phyloP scores from a whole-genome alignment of 2,329 filamentous ascomycete genomes.

The Lecanicillium sp. region DNA sequence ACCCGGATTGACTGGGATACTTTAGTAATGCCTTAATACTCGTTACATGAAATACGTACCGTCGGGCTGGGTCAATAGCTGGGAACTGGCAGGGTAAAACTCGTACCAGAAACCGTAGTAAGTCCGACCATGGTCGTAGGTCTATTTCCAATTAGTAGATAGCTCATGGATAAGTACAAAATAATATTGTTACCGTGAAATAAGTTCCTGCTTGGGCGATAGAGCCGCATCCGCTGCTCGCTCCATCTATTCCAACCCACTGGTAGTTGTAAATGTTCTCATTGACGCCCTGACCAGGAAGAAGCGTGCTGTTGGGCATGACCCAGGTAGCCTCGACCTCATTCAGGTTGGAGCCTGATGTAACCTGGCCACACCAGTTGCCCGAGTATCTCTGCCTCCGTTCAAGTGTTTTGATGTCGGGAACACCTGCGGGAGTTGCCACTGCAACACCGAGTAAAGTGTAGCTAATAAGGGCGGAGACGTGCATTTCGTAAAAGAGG shows the following conservation, averaged over 20 bases:
- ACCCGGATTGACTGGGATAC: background rate
- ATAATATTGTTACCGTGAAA: background rate
- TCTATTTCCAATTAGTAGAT: no score
- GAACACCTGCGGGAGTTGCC: no score
- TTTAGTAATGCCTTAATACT: background rate
- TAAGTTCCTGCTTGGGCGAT: slow-evolving; percentile 3
- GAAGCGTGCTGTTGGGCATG: background rate
- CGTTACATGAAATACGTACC: background rate
- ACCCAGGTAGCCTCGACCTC: background rate
- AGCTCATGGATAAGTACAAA: no score
- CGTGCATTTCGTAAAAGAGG: no score
- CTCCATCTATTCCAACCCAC: background rate
- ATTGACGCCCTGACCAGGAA: background rate
- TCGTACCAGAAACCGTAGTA: slow-evolving; percentile 8
- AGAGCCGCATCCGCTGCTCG: background rate
- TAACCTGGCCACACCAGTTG: slow-evolving; percentile 4
- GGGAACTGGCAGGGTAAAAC: background rate
- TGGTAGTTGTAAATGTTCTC: background rate
- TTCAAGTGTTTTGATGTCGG: no score
- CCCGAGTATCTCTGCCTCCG: no score
- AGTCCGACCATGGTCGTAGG: background rate
- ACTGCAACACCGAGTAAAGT: no score
- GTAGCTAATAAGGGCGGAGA: no score
- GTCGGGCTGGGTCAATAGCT: background rate
- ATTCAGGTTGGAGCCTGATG: background rate